Evolutionary conservation across 1,284 basidiomycete genomes (phyloP), one percentile per base, ranked within the genome.

Genomic region (Ceratobasidium sp.): DNA sequence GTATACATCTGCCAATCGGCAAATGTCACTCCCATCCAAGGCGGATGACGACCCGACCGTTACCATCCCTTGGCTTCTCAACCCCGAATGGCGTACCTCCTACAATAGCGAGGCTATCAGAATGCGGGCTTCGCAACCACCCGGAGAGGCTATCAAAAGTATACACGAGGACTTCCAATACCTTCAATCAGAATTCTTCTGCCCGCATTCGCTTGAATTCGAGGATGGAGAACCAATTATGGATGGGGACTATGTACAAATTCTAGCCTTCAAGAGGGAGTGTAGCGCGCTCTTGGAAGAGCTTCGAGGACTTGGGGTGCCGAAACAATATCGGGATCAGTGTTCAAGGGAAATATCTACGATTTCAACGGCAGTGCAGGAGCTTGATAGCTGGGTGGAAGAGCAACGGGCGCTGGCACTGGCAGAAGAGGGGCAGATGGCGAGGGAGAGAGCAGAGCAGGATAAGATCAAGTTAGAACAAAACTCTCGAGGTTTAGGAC

Each of bases 21-120:
- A 70, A 59, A 70, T 59, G 68, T 70, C 68, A 6, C 6, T 44
- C 46, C n/a, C 25, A 4, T 40, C 29, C 32, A 34, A 40, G 17
- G 17, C 2, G 5, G 46, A 44, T 25, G 19, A 64, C 37, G 44
- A 29, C 25, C 29, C 62, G 1, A 15, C 9, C n/a, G 68, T 52
- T 13, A 59, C 52, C 40, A 19, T 52, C 6, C 54, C 49, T 17
- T 70, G 68, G 68, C 52, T 70, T 19, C 68, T 70, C 52, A 25
- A 19, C 15, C 68, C 68, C 9, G 40, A 37, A 29, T 70, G 68
- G 68, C 34, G 29, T 7, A 4, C 52, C 40, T 40, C 52, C 0
- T 9, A 17, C 52, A 8, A 25, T n/a, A 13, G 17, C n/a, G 17
- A 56, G 11, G 11, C 37, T 43, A 29, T 22, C n/a, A 2, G 43